Conservation (phyloP, 495 filamentous ascomycete genomes). For the Sabuloglossum arenarium region DNA sequence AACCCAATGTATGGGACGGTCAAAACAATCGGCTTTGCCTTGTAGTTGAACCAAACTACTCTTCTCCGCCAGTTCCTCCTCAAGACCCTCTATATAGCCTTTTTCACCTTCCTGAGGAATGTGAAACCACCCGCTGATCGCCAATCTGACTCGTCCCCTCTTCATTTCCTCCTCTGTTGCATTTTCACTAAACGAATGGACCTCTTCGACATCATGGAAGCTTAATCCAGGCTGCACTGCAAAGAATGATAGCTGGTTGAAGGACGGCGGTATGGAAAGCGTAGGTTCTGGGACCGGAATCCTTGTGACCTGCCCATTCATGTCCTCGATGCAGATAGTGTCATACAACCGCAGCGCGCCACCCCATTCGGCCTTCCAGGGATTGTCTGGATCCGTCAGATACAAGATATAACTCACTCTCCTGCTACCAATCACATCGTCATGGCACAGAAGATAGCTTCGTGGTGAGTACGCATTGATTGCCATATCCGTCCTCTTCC, state of each 20-base stretch:
- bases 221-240: slow-evolving; percentile 92
- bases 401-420: slow-evolving; percentile 95
- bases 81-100: slow-evolving; percentile 75
- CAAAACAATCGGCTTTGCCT: slow-evolving; percentile 71
- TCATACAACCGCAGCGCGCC: slow-evolving; percentile 82
- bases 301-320: slow-evolving; percentile 44
- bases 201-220: slow-evolving; percentile 97
- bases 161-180: slow-evolving; percentile 37
- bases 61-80: slow-evolving; percentile 67
- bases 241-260: slow-evolving; percentile 96
- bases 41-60: slow-evolving; percentile 83
- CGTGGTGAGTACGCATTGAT: slow-evolving; percentile 97
- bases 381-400: slow-evolving; percentile 73
- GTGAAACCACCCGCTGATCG: slow-evolving; percentile 98
- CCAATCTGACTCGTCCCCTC: slow-evolving; percentile 68
- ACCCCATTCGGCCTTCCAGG: slow-evolving; percentile 88
- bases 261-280: slow-evolving; percentile 74
- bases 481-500: slow-evolving; percentile 95
- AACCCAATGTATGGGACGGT: slow-evolving; percentile 48
- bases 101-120: slow-evolving; percentile 91
- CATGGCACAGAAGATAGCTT: slow-evolving; percentile 87
- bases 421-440: slow-evolving; percentile 92
- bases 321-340: slow-evolving; percentile 39
- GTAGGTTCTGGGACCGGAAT: slow-evolving; percentile 54
- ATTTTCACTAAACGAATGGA: slow-evolving; percentile 41